A percentile compares a stretch with the other conserved stretches of the same genome.
Evolutionary conservation across 78 protist species (phyloP).

Genomic region (Dictyostelium capitatum): DNA sequence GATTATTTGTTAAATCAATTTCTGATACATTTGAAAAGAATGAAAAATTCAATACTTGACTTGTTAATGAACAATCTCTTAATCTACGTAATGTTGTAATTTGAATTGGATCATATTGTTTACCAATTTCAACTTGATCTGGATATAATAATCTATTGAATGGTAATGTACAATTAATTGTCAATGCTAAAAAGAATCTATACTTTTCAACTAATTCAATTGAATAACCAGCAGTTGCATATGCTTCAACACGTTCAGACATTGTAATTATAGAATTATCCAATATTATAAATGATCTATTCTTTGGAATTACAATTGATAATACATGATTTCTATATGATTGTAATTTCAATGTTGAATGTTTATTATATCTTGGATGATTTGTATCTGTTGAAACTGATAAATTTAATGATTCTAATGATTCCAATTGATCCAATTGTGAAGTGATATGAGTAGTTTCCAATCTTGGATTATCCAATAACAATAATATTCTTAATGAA

Average conservation of each 20-base stretch:
- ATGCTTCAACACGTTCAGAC: constrained; percentile 69
- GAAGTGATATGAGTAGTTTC: not conserved
- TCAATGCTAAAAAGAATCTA: constrained; percentile 70
- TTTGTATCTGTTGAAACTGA: not conserved
- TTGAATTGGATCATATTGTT: constrained; percentile 56
- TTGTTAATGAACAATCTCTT: constrained; percentile 21
- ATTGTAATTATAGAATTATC: constrained; percentile 22
- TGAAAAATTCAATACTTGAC: constrained; percentile 17
- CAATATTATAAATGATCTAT: constrained; percentile 20
- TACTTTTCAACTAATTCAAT: constrained; percentile 73
- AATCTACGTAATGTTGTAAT: constrained; percentile 44
- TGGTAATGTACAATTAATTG: constrained; percentile 44
- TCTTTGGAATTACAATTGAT: constrained; percentile 59
- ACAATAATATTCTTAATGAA: constrained; percentile 14
- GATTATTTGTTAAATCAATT: constrained; percentile 56
- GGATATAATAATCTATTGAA: constrained; percentile 51
- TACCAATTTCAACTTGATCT: constrained; percentile 56
- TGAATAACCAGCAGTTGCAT: constrained; percentile 20
- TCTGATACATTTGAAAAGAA: constrained; percentile 43
- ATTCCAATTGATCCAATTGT: constrained; percentile 31
- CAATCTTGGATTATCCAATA: constrained; percentile 65
- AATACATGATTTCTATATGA: constrained; percentile 52
- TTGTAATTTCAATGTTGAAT: not conserved
- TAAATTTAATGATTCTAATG: constrained; percentile 48
- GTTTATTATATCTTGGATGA: not conserved